Conservation (phyloP, 441 rosid species). For the Populus trichocarpa region DNA sequence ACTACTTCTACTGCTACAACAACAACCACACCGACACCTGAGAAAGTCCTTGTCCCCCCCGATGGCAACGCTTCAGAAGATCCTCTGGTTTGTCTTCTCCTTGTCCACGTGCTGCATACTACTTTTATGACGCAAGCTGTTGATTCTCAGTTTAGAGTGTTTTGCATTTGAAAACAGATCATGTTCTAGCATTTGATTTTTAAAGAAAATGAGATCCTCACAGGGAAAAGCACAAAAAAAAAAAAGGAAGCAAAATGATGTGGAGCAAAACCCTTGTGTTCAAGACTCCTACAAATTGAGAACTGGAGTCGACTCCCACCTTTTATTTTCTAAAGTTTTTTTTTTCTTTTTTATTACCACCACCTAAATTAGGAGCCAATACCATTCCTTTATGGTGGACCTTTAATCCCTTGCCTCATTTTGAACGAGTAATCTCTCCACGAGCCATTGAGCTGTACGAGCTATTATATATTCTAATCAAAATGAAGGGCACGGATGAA, state of each 20-base stretch:
- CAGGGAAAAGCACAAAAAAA: neutral
- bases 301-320: neutral
- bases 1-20: slow-evolving; percentile 31
- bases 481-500: neutral
- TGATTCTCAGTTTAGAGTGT: neutral
- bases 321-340: too few relatives aligned
- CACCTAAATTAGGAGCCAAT: neutral
- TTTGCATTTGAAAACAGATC: neutral
- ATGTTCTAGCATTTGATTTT: neutral
- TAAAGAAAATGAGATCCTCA: neutral
- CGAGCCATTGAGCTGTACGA: neutral
- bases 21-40: slow-evolving; percentile 18
- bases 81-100: slow-evolving; percentile 45
- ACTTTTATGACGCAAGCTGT: neutral
- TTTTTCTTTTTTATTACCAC: neutral
- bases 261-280: neutral
- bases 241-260: neutral
- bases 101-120: neutral
- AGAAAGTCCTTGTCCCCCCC: slow-evolving; percentile 3
- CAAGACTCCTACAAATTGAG: neutral
- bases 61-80: slow-evolving; percentile 28
- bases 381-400: neutral
- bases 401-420: neutral
- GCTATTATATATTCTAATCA: neutral
- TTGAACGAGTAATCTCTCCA: neutral